Evolutionary conservation across 1,139 yeast genomes (phyloP), one percentile per base, ranked within the genome.

Genomic region (Geotrichum macrosporum): DNA sequence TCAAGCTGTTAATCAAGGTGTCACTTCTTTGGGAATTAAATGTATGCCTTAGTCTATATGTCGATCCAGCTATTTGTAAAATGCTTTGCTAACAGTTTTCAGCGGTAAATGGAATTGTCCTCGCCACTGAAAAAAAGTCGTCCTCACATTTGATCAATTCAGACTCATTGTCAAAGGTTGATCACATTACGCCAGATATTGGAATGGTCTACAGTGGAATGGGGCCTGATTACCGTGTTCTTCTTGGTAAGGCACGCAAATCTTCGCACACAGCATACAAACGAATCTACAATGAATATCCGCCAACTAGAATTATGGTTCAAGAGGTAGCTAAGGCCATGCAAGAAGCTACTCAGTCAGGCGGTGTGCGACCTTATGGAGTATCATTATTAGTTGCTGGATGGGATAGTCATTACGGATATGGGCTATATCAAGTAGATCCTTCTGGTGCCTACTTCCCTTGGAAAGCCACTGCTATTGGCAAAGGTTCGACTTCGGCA

Each of bases 381-480:
- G 97, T 94, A 15, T 87, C 96, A 6, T 73, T 94, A 53, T 73
- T 94, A 50, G 89, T 92, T 31, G 98, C 97, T 6, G 98, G 98
- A 22, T 78, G 86, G 65, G 98, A 94, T 63, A 88, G 84, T 36
- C 82, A 75, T 63, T 83, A 68, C 69, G 88, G 78, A 52, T 88
- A 78, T 67, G 87, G 86, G 62, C 74, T 94, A 54, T 94, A 92
- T 67, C 98, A 94, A 68, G 95, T 94, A 42, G 98, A 94, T 70
- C 99, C 99, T 4, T 84, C 95, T 4, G 99, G 99, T 12, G 82
- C 96, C 47, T 94, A 84, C 67, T 94, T 87, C 76, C 97, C 98
- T n/a, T 94, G 99, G 99, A 92, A 92, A 69, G 98, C 98, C 24
- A 92, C 98, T 3, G 97, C 98, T 24, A 92, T 94, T 59, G 99